Evolutionary conservation across 2,329 filamentous ascomycete species (phyloP), one percentile per base, ranked within the genome.

Genomic region (Claviceps humidiphila): DNA sequence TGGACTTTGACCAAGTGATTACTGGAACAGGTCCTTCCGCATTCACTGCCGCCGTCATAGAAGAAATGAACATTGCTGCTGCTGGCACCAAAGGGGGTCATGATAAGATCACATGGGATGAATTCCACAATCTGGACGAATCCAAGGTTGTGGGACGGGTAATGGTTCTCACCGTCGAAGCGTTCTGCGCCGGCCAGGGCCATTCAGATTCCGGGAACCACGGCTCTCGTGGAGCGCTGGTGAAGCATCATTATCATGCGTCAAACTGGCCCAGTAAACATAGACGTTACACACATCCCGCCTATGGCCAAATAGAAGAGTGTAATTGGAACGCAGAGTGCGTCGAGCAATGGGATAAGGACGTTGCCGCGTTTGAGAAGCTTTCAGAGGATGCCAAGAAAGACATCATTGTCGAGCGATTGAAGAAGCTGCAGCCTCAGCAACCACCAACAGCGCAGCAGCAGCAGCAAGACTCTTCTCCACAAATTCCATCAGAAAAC

Each of bases 161-260:
- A 1, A 71, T 87, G 0, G 81, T 87, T 0, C 73, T 86, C 14
- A 82, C 82, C 2, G 82, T 87, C 4, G 82, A 87, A 64, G 82
- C 82, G 0, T 87, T 87, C 58, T 84, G 83, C 14, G 84, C 83
- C 0, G 83, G 83, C 13, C 83, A 87, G 63, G 84, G 84, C 13
- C 84, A 87, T 64, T 87, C 83, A 0, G 78, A 87, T 61, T 85
- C 82, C 0, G 83, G 83, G 14, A 86, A 82, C 59, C 84, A 87
- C 64, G 75, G 83, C 50, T 74, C 82, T 1, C 73, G 81, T 49
- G 74, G 75, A 20, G 84, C 84, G 1, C 70, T 87, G 1, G 82
- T 87, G 24, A 84, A 82, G 64, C 84, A 88, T 62, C 82, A 87
- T 64, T 88, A 86, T 60, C 84, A 87, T 63, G 84, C 84, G 0